These are phyloP conservation scores for Arthrobotrys sinensis DNA, from an alignment of 2,329 filamentous ascomycete species.

Conservation along the genomic window DNA sequence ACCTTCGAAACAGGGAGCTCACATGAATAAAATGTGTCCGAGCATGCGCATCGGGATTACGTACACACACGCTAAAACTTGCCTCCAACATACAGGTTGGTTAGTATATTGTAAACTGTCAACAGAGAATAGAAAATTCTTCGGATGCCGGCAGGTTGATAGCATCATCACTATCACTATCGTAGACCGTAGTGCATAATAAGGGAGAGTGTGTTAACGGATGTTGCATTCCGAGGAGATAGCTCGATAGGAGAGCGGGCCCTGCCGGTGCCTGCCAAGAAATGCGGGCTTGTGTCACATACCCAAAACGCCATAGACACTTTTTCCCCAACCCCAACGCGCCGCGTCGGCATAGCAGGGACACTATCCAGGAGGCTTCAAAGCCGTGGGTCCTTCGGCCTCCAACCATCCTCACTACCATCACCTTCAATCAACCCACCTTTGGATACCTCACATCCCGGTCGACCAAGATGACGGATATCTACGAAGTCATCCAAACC, in stretches of 20 bases:
- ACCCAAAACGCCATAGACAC: conserved; percentile 29
- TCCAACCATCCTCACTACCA: background rate
- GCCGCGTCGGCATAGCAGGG: conserved; percentile 16
- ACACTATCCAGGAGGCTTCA: conserved; percentile 12
- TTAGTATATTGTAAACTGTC: no score
- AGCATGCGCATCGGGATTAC: no score
- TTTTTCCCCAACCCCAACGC: conserved; percentile 29
- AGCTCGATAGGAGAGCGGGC: background rate
- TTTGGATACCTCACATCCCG: no score
- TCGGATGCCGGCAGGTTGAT: no score
- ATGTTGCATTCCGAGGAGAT: conserved; percentile 8
- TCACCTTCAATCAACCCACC: background rate
- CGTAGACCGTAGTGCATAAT: no score
- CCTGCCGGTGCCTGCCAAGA: conserved; percentile 26
- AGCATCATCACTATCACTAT: no score
- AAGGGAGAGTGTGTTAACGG: no score
- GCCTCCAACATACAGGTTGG: no score
- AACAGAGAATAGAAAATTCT: no score
- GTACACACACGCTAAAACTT: no score
- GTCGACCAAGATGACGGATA: conserved; percentile 35
- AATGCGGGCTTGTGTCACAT: conserved; percentile 28
- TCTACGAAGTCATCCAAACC: conserved; percentile 55
- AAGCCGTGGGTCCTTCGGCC: background rate
- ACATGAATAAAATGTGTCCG: background rate
- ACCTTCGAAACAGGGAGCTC: background rate